These are phyloP conservation scores for Anastatica hierochuntica DNA, from an alignment of 345 rosid genomes.

Conservation along the genomic window DNA sequence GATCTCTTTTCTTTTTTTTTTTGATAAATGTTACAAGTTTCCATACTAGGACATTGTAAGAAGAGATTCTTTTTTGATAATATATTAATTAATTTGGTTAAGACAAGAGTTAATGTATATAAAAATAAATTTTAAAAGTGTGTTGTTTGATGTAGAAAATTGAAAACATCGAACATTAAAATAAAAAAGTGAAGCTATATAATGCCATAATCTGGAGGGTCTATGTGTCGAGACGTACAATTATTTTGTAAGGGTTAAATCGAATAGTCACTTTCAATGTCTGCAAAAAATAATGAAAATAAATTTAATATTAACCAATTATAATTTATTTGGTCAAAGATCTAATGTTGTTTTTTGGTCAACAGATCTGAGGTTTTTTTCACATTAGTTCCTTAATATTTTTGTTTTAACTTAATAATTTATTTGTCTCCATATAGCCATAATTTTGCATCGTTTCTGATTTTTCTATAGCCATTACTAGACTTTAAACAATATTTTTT, in stretches of 20 bases:
- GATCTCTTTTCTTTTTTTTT: too few relatives aligned
- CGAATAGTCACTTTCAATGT: constrained; percentile 32
- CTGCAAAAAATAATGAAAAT: constrained; percentile 10
- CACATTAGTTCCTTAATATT: too few relatives aligned
- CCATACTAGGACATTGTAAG: too few relatives aligned
- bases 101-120: too few relatives aligned
- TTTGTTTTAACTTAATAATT: too few relatives aligned
- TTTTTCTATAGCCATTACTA: constrained; percentile 13
- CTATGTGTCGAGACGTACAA: constrained; percentile 30
- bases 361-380: constrained; percentile 26
- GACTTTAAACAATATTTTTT: too few relatives aligned
- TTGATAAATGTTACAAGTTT: too few relatives aligned
- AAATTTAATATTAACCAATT: constrained; percentile 11
- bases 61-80: too few relatives aligned
- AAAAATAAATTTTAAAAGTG: too few relatives aligned
- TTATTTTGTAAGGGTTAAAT: constrained; percentile 26
- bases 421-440: constrained; percentile 8
- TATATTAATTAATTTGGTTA: too few relatives aligned
- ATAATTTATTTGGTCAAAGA: constrained; percentile 24
- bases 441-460: constrained; percentile 14
- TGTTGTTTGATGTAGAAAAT: constrained; percentile 13
- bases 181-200: constrained; percentile 3
- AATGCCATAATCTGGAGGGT: constrained; percentile 28
- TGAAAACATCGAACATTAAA: constrained; percentile 17
- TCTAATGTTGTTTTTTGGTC: constrained; percentile 18